Conservation (phyloP, 2,329 filamentous ascomycete genomes). For the Botrytis fragariae region DNA sequence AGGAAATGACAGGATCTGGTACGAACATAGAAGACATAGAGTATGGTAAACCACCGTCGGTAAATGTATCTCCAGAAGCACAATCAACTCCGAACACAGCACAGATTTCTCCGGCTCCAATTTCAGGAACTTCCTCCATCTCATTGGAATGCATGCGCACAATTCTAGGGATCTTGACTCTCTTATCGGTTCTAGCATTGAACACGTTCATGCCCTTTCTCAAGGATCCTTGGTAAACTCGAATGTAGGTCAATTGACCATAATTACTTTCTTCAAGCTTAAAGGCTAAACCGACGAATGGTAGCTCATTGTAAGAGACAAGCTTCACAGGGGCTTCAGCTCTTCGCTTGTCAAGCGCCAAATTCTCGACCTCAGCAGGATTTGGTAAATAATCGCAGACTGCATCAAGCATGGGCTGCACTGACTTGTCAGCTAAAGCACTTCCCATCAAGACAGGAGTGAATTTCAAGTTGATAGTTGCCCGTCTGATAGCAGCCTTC, state of each 20-base stretch:
- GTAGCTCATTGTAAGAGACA: slow-evolving; percentile 87
- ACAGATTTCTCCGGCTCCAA: slow-evolving; percentile 96
- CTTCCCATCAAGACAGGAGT: slow-evolving; percentile 96
- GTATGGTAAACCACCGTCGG: slow-evolving; percentile 87
- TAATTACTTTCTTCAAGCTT: slow-evolving; percentile 99
- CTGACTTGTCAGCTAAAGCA: slow-evolving; percentile 87
- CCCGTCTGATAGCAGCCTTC: slow-evolving; percentile 84
- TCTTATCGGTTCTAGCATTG: slow-evolving; percentile 93
- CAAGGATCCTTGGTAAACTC: slow-evolving; percentile 92
- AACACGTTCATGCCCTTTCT: slow-evolving; percentile 86
- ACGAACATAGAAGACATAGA: slow-evolving; percentile 98
- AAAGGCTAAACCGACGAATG: slow-evolving; percentile 94
- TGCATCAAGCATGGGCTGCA: slow-evolving; percentile 95
- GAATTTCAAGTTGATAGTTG: slow-evolving; percentile 88
- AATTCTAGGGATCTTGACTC: slow-evolving; percentile 93
- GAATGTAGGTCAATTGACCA: slow-evolving; percentile 95
- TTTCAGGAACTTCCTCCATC: slow-evolving; percentile 93
- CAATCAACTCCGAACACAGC: slow-evolving; percentile 98
- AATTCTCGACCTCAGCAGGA: slow-evolving; percentile 82
- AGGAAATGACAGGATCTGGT: slow-evolving; percentile 94
- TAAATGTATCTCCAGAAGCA: slow-evolving; percentile 96
- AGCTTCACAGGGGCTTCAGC: slow-evolving; percentile 79
- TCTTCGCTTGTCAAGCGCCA: slow-evolving; percentile 79
- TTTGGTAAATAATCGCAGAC: slow-evolving; percentile 96
- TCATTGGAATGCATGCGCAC: slow-evolving; percentile 99